Conservation (phyloP, 352 stramenopile genomes). For the Phytophthora pluvialis region DNA sequence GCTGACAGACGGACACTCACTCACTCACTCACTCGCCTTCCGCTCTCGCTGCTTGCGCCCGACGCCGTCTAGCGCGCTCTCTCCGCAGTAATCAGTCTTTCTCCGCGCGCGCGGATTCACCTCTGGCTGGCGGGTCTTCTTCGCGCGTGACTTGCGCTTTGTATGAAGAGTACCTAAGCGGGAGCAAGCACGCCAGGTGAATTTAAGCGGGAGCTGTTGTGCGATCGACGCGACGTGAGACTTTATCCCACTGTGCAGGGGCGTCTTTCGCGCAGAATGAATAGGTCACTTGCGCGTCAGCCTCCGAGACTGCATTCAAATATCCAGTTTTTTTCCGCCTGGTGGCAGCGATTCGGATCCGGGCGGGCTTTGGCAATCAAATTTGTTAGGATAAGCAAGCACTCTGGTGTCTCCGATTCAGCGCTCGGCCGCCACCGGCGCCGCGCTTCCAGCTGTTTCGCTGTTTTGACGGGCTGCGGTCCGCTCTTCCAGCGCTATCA, state of each 20-base stretch:
- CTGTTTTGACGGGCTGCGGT: constrained; percentile 22
- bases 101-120: constrained; percentile 31
- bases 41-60: constrained; percentile 16
- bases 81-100: constrained; percentile 35
- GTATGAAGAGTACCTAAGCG: constrained; percentile 34
- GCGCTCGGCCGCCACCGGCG: neutral
- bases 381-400: neutral
- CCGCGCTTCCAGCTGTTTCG: constrained; percentile 25
- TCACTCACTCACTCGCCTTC: neutral
- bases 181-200: constrained; percentile 23
- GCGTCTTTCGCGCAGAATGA: neutral
- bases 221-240: constrained; percentile 22
- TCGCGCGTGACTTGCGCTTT: constrained; percentile 25
- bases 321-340: constrained; percentile 25
- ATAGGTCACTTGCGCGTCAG: neutral
- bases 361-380: neutral
- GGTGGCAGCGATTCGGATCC: neutral
- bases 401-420: neutral
- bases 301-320: constrained; percentile 29
- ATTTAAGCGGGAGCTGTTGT: constrained; percentile 33
- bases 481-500: constrained; percentile 24
- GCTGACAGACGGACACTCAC: constrained; percentile 1
- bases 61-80: constrained; percentile 4
- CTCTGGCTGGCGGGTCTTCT: constrained; percentile 34
- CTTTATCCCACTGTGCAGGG: constrained; percentile 4